Percentiles rank a stretch among this genome's conserved stretches.
Conservation (phyloP, 768 basidiomycete genomes). For the Rhizopogon roseolus region DNA sequence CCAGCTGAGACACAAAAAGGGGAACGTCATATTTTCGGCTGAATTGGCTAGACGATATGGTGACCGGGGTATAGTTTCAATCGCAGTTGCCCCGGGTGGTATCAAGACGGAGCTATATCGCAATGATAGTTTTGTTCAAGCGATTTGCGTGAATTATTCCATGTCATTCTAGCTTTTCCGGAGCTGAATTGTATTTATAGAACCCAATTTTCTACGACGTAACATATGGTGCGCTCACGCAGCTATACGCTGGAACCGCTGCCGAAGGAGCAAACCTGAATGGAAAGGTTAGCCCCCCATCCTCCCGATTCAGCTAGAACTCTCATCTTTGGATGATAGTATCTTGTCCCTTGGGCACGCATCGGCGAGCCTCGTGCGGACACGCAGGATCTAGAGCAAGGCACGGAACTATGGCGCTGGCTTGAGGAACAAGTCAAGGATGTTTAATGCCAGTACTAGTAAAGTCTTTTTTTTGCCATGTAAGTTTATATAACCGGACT, state of each 20-base stretch:
- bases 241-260: too few species aligned
- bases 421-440: too few species aligned
- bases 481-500: too few species aligned
- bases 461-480: too few species aligned
- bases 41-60: too few species aligned
- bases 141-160: slow-evolving; percentile 1
- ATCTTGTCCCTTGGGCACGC: slow-evolving; percentile 40
- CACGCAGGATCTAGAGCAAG: slow-evolving; percentile 25
- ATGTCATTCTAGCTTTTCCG: too few species aligned
- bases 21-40: slow-evolving; percentile 24
- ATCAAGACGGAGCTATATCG: slow-evolving; percentile 4
- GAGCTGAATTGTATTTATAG: slow-evolving; percentile 1
- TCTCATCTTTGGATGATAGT: slow-evolving; percentile 18
- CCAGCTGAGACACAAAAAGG: slow-evolving; percentile 24
- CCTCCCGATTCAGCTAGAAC: background rate
- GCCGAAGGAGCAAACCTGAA: too few species aligned
- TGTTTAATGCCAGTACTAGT: slow-evolving; percentile 5
- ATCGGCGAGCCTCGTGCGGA: slow-evolving; percentile 16
- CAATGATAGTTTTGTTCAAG: background rate
- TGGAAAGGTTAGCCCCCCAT: slow-evolving; percentile 6
- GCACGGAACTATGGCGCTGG: slow-evolving; percentile 28
- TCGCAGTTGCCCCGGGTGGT: slow-evolving; percentile 32
- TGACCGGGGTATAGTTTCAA: slow-evolving; percentile 40
- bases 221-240: too few species aligned
- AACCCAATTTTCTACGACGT: slow-evolving; percentile 15